Evolutionary conservation across 352 stramenopile genomes (phyloP).

Genomic region (Pythium guiyangense): DNA sequence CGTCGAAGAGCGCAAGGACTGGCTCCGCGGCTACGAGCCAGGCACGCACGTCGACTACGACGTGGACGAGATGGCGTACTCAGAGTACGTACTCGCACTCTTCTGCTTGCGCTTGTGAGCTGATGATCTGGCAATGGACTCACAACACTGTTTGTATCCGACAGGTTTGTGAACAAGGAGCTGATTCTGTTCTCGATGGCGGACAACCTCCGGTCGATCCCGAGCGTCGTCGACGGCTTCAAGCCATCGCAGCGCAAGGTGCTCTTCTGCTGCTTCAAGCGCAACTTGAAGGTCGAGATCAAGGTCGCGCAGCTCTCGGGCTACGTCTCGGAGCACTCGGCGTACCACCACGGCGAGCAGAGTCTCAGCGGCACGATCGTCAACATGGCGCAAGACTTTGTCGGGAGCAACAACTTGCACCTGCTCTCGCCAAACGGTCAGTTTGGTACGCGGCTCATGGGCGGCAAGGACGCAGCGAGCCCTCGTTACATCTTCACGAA

Average conservation of each 20-base stretch:
- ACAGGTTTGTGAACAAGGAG: constrained; percentile 97
- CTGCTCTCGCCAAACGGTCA: constrained; percentile 94
- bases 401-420: constrained; percentile 98
- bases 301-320: constrained; percentile 94
- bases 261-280: constrained; percentile 97
- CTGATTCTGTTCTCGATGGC: constrained; percentile 98
- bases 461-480: constrained; percentile 94
- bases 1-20: constrained; percentile 95
- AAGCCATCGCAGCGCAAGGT: constrained; percentile 99
- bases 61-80: constrained; percentile 90
- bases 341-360: constrained; percentile 98
- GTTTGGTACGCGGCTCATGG: constrained; percentile 96
- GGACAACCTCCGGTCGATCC: constrained; percentile 96
- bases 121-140: background rate
- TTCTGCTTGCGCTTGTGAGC: background rate
- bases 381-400: constrained; percentile 98
- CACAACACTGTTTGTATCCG: constrained; percentile 6
- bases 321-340: constrained; percentile 98
- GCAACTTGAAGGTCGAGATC: constrained; percentile 93
- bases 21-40: constrained; percentile 87
- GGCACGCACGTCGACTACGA: constrained; percentile 91
- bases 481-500: constrained; percentile 95
- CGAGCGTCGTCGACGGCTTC: constrained; percentile 95
- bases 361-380: constrained; percentile 95
- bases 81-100: constrained; percentile 63